Evolutionary conservation across 345 rosid genomes (phyloP).

Genomic region (Noccaea caerulescens): DNA sequence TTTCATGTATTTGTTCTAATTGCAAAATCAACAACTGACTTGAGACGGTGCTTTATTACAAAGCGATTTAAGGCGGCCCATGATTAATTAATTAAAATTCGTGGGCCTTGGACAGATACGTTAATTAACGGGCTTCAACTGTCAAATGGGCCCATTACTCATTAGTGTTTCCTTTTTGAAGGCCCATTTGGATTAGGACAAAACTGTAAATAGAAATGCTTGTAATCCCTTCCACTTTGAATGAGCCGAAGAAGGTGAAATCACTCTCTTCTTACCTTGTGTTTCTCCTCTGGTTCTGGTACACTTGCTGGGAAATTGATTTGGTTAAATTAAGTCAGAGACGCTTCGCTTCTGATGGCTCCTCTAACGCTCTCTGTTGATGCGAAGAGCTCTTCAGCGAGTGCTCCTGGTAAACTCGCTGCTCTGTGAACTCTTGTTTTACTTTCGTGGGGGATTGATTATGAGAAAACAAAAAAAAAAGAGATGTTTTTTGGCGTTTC

Average conservation of each 20-base stretch:
- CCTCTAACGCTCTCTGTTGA: slow-evolving; percentile 48
- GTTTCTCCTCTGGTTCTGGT: not conserved
- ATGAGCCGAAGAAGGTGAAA: slow-evolving; percentile 32
- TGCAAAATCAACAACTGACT: not conserved
- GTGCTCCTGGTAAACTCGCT: slow-evolving; percentile 31
- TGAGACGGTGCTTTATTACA: not conserved
- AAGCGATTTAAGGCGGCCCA: not conserved
- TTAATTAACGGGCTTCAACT: not conserved
- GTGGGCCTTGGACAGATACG: too few relatives aligned
- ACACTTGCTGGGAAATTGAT: slow-evolving; percentile 28
- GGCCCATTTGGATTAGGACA: slow-evolving; percentile 23
- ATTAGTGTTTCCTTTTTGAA: not conserved
- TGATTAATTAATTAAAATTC: too few relatives aligned
- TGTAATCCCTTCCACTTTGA: slow-evolving; percentile 2
- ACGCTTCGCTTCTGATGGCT: slow-evolving; percentile 41
- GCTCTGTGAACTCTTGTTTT: not conserved
- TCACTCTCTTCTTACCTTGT: not conserved
- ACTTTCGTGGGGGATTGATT: not conserved
- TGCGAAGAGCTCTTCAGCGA: slow-evolving; percentile 39
- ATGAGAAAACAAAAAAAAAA: not conserved
- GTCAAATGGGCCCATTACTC: not conserved
- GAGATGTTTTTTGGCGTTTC: not conserved
- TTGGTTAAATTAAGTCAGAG: slow-evolving; percentile 32
- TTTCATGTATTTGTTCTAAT: not conserved
- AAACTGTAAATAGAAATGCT: not conserved